These are phyloP conservation scores for Nakataea oryzae DNA, from an alignment of 2,329 filamentous ascomycete species.

Conservation along the genomic window DNA sequence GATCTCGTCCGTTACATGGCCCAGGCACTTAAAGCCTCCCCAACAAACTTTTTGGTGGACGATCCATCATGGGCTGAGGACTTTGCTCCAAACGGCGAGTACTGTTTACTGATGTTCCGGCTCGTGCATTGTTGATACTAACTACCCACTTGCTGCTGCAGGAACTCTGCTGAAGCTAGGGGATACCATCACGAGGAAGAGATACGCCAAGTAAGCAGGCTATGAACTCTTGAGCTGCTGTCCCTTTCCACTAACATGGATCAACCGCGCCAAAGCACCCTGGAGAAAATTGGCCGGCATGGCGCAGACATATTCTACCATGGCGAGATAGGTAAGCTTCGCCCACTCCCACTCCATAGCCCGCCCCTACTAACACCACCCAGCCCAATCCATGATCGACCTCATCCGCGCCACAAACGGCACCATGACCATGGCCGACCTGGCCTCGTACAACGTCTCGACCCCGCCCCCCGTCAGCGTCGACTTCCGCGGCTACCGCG, in stretches of 20 bases:
- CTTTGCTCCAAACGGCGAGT: conserved; percentile 64
- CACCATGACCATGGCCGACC: conserved; percentile 75
- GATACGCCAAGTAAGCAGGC: conserved; percentile 52
- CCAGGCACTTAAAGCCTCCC: conserved; percentile 15
- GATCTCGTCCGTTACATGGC: conserved; percentile 70
- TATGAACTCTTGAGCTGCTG: not conserved
- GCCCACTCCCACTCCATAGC: not conserved
- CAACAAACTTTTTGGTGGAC: conserved; percentile 55
- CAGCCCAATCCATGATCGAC: conserved; percentile 62
- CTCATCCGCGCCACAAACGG: conserved; percentile 61
- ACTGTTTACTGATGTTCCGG: not conserved
- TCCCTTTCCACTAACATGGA: not conserved
- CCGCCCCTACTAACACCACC: conserved; percentile 5
- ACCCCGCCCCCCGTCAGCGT: conserved; percentile 50
- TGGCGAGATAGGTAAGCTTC: conserved; percentile 21
- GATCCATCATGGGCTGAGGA: conserved; percentile 77
- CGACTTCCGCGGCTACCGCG: conserved; percentile 58
- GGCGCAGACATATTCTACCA: conserved; percentile 37
- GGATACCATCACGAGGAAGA: conserved; percentile 68
- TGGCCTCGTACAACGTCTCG: conserved; percentile 60
- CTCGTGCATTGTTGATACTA: not conserved
- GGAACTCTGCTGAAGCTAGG: conserved; percentile 55
- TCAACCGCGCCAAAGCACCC: conserved; percentile 33
- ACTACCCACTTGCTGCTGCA: not conserved
- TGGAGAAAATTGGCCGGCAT: conserved; percentile 64